A percentile compares a stretch with the other conserved stretches of the same genome.
These are phyloP conservation scores for Parmelia sp. DNA, from an alignment of 495 filamentous ascomycete species.

Conservation along the genomic window DNA sequence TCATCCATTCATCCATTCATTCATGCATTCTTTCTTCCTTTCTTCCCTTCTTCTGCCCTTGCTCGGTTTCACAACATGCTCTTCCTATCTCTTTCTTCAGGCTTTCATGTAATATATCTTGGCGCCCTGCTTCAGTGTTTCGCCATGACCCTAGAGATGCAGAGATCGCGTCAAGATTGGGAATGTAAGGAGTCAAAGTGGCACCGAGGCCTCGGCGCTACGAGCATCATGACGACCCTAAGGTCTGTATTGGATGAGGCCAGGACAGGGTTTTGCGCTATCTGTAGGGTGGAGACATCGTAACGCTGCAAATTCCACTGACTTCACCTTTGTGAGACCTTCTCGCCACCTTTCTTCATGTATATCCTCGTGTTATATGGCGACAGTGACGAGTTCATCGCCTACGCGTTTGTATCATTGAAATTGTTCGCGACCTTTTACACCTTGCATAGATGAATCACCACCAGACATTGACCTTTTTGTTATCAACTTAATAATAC, in stretches of 20 bases:
- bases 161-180: background rate
- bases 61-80: background rate
- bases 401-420: background rate
- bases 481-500: conserved; percentile 5
- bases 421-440: background rate
- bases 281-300: background rate
- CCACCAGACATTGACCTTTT: background rate
- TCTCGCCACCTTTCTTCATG: background rate
- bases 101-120: background rate
- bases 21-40: background rate
- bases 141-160: background rate
- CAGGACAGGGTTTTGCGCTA: background rate
- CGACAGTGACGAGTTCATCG: background rate
- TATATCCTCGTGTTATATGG: background rate
- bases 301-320: conserved; percentile 3
- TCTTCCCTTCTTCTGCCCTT: background rate
- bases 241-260: background rate
- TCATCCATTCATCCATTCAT: background rate
- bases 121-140: conserved; percentile 7
- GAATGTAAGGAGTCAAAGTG: background rate
- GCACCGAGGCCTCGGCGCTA: conserved; percentile 3
- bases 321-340: conserved; percentile 6
- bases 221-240: background rate
- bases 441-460: background rate
- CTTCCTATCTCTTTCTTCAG: background rate